Conservation (phyloP, 768 basidiomycete species). For the Postia placenta region DNA sequence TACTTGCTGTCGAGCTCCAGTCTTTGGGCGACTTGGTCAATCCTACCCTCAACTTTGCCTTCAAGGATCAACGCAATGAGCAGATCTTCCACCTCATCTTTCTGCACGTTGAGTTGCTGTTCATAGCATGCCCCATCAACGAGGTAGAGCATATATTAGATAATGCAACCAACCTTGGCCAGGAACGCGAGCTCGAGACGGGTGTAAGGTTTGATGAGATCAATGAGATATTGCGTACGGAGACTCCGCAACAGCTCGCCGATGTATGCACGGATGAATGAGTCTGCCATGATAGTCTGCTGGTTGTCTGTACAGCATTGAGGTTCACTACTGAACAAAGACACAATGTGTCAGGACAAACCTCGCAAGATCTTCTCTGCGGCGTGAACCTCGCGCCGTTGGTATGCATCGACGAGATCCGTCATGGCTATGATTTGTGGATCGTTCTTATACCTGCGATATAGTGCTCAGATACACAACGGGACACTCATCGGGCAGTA, state of each 20-base stretch:
- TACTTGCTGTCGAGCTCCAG: constrained; percentile 87
- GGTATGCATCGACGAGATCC: constrained; percentile 93
- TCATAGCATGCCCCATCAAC: no score
- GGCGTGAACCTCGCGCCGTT: constrained; percentile 92
- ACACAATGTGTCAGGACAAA: constrained; percentile 23
- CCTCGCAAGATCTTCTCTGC: constrained; percentile 94
- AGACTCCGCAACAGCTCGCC: constrained; percentile 92
- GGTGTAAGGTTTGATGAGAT: constrained; percentile 97
- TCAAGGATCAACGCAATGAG: constrained; percentile 92
- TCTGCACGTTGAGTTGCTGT: constrained; percentile 96
- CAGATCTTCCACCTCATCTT: constrained; percentile 88
- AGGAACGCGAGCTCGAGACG: constrained; percentile 90
- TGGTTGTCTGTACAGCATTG: constrained; percentile 62
- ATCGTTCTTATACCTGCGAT: constrained; percentile 81
- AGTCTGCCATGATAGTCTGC: constrained; percentile 92
- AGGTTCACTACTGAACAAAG: neutral
- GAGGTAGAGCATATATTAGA: no score
- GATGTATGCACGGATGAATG: constrained; percentile 93
- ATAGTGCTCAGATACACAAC: neutral
- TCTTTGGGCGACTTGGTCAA: constrained; percentile 94
- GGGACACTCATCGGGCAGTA: constrained; percentile 3
- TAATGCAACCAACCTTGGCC: constrained; percentile 72
- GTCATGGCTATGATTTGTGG: constrained; percentile 99
- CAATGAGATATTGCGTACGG: constrained; percentile 94
- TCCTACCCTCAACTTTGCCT: constrained; percentile 93